A percentile compares a stretch with the other conserved stretches of the same genome.
Evolutionary conservation across 208 protist species (phyloP).

Genomic region (Blechomonas ayalai): DNA sequence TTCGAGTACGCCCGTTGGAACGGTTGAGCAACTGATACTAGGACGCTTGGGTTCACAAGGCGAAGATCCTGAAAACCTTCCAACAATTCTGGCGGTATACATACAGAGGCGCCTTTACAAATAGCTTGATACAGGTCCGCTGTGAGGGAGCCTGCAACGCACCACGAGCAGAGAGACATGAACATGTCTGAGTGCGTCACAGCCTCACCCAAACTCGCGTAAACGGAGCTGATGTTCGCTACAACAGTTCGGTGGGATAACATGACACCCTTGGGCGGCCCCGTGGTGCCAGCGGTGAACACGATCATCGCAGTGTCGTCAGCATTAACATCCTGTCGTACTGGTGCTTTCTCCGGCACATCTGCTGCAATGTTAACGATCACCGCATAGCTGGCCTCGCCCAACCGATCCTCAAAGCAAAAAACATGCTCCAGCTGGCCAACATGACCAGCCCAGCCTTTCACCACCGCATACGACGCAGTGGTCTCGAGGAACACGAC

Average conservation of each 20-base stretch:
- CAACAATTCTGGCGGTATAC: constrained; percentile 80
- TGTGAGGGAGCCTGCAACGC: constrained; percentile 73
- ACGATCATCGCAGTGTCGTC: constrained; percentile 91
- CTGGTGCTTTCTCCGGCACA: constrained; percentile 59
- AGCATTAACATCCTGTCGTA: constrained; percentile 54
- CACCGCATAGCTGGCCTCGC: constrained; percentile 82
- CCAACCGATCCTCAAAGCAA: constrained; percentile 84
- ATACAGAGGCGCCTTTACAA: constrained; percentile 78
- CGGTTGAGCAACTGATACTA: constrained; percentile 74
- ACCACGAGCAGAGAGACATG: constrained; percentile 90
- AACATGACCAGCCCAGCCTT: constrained; percentile 74
- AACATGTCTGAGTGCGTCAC: constrained; percentile 84
- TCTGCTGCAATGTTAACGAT: constrained; percentile 72
- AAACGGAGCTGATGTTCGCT: constrained; percentile 83
- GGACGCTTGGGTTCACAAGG: constrained; percentile 79
- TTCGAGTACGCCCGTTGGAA: constrained; percentile 85
- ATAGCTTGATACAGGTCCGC: constrained; percentile 83
- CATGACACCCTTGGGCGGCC: constrained; percentile 92
- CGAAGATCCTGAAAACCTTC: constrained; percentile 86
- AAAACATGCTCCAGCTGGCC: constrained; percentile 76
- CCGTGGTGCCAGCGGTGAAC: constrained; percentile 88
- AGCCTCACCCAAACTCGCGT: constrained; percentile 70
- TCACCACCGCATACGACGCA: constrained; percentile 63
- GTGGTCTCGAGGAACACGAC: constrained; percentile 85
- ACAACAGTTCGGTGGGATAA: constrained; percentile 91